Evolutionary conservation across 805 yeast genomes (phyloP), one percentile per base, ranked within the genome.

Genomic region (Maudiozyma pseudohumilis): DNA sequence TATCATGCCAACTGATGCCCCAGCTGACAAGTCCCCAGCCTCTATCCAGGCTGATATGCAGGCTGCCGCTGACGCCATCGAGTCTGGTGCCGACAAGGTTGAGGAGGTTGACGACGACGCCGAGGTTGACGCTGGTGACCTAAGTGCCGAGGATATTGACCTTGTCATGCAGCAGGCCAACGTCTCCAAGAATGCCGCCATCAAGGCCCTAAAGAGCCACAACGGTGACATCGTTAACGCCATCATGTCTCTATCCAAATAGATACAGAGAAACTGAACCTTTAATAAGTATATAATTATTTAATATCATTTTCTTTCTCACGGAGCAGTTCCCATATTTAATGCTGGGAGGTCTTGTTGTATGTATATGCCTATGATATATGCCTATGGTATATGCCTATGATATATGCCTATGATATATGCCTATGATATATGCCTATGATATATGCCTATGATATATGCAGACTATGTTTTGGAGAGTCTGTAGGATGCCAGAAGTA

Each of bases 191-290:
- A 77, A 75, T 55, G 84, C 85, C 74, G 97, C 97, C 48, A 84
- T 77, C 55, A 82, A 81, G 65, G 95, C 96, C 53, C 74, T 92
- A 65, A 81, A 73, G 64, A 80, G 74, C 51, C 86, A 88, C 72
- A 75, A 83, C 55, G 87, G 88, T 65, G 97, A 92, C 65, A 79
- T 92, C 68, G 96, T 92, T 61, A 87, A 88, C 63, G 89, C 97
- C 52, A 86, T 89, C 65, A 85, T 89, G 95, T 77, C 82, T 48
- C 71, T 81, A 64, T 63, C 71, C 30, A 55, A 53, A 41, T 55
- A 52, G 39, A 17, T 26, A 15, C 22, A 29, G 3, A n/a, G n/a
- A n/a, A n/a, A n/a, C n/a, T n/a, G n/a, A n/a, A n/a, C n/a, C n/a
- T 28, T 19, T n/a, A 11, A n/a, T 3, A 28, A 17, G 11, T 28